Percentiles rank a stretch among this genome's conserved stretches.
Conservation (phyloP, 1,284 basidiomycete genomes). For the Tilletia horrida region DNA sequence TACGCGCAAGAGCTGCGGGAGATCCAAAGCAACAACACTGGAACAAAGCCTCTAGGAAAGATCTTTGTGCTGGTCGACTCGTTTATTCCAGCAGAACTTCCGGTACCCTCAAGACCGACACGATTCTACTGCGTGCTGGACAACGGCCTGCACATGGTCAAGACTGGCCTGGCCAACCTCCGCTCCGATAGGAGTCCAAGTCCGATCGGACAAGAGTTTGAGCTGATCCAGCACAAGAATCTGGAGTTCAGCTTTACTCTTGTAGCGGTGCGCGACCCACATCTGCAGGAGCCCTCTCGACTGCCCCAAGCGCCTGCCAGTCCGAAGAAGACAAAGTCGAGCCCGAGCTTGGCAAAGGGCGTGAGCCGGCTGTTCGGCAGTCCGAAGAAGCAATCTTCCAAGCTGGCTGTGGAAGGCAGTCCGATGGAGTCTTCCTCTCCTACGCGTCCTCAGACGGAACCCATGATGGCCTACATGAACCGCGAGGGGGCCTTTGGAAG, state of each 20-base stretch:
- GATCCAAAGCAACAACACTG: slow-evolving; percentile 70
- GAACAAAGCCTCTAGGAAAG: slow-evolving; percentile 78
- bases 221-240: slow-evolving; percentile 57
- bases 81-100: slow-evolving; percentile 44
- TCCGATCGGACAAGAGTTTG: slow-evolving; percentile 85
- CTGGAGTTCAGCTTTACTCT: slow-evolving; percentile 52
- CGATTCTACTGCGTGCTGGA: slow-evolving; percentile 83
- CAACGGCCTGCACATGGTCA: slow-evolving; percentile 94
- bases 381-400: slow-evolving; percentile 45
- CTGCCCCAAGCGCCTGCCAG: slow-evolving; percentile 19
- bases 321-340: slow-evolving; percentile 33
- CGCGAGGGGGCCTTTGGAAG: slow-evolving; percentile 47
- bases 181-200: slow-evolving; percentile 59
- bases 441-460: slow-evolving; percentile 27
- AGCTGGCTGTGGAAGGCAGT: neutral
- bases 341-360: slow-evolving; percentile 38
- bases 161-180: slow-evolving; percentile 75
- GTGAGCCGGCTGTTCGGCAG: slow-evolving; percentile 44
- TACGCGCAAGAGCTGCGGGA: slow-evolving; percentile 82
- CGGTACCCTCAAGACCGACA: slow-evolving; percentile 61
- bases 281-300: slow-evolving; percentile 36
- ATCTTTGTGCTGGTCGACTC: slow-evolving; percentile 73
- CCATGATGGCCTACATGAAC: slow-evolving; percentile 45
- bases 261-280: slow-evolving; percentile 44
- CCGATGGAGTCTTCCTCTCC: neutral